These are phyloP conservation scores for Yamadazyma mexicana DNA, from an alignment of 1,139 yeast genomes.

Conservation along the genomic window DNA sequence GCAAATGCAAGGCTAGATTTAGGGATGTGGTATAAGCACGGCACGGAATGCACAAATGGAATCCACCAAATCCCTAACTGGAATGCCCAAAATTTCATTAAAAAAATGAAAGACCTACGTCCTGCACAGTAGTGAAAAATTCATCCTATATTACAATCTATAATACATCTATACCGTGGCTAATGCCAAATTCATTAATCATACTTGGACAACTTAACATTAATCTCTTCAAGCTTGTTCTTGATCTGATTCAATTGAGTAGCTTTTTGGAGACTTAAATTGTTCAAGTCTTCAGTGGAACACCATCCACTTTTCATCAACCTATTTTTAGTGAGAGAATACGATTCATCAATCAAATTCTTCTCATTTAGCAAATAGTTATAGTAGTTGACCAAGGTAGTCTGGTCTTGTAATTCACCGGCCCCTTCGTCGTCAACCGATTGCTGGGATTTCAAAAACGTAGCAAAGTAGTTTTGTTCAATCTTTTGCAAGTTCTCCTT, in stretches of 20 bases:
- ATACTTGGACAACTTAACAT: conserved; percentile 12
- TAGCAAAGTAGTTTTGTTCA: conserved; percentile 40
- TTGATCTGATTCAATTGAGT: conserved; percentile 35
- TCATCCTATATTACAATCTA: conserved; percentile 6
- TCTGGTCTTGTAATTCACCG: conserved; percentile 7
- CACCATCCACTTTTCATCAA: conserved; percentile 47
- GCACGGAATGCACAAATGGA: too few species aligned
- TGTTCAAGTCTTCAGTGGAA: conserved; percentile 43
- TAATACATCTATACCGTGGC: conserved; percentile 3
- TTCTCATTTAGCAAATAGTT: conserved; percentile 24
- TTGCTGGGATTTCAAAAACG: conserved; percentile 8
- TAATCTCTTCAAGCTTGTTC: conserved; percentile 27
- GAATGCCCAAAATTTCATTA: too few species aligned
- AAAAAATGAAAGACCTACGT: too few species aligned
- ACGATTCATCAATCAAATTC: conserved; percentile 31
- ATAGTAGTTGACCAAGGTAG: conserved; percentile 14
- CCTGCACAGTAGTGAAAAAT: too few species aligned
- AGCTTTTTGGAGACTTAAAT: conserved; percentile 33
- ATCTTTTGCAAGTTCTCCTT: conserved; percentile 32
- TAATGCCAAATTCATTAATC: conserved; percentile 10
- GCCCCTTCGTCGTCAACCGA: conserved; percentile 6
- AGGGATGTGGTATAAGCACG: too few species aligned
- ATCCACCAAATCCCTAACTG: too few species aligned
- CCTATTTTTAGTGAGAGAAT: conserved; percentile 34
- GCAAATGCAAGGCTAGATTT: too few species aligned